These are phyloP conservation scores for Xylaria palmicola DNA, from an alignment of 495 filamentous ascomycete species.

Conservation along the genomic window DNA sequence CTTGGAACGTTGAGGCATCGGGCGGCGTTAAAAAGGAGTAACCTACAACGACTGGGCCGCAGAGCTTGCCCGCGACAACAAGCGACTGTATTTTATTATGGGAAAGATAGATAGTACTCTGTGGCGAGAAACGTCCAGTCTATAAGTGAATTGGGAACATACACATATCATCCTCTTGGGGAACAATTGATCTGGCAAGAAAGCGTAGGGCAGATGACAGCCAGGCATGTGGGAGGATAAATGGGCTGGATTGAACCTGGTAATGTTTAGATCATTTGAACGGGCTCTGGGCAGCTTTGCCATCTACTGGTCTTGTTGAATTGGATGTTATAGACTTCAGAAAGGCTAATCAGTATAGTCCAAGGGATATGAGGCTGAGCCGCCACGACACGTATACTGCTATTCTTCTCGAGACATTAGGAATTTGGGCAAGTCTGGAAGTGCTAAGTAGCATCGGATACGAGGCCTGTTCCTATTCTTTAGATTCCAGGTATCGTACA, in stretches of 20 bases:
- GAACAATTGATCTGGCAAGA: not conserved
- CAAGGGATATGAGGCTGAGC: not conserved
- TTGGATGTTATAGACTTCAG: not conserved
- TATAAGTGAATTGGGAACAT: not conserved
- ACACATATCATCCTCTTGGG: not conserved
- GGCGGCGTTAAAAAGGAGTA: constrained; percentile 16
- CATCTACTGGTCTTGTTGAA: not conserved
- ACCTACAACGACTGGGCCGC: constrained; percentile 5
- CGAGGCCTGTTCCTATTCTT: not conserved
- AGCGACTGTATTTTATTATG: constrained; percentile 18
- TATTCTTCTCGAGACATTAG: not conserved
- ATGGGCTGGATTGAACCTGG: not conserved
- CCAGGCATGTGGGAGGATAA: not conserved
- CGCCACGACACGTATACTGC: not conserved
- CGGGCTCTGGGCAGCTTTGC: not conserved
- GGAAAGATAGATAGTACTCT: constrained; percentile 12
- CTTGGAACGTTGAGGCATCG: constrained; percentile 13
- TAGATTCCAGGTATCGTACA: not conserved
- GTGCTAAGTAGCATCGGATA: not conserved
- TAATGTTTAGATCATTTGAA: not conserved
- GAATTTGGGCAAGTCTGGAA: not conserved
- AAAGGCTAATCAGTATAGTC: not conserved
- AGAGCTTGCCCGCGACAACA: constrained; percentile 6
- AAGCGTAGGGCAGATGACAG: not conserved
- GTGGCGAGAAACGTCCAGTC: not conserved